These are phyloP conservation scores for Phaeosphaeria sp. DNA, from an alignment of 2,329 filamentous ascomycete genomes.

Conservation along the genomic window DNA sequence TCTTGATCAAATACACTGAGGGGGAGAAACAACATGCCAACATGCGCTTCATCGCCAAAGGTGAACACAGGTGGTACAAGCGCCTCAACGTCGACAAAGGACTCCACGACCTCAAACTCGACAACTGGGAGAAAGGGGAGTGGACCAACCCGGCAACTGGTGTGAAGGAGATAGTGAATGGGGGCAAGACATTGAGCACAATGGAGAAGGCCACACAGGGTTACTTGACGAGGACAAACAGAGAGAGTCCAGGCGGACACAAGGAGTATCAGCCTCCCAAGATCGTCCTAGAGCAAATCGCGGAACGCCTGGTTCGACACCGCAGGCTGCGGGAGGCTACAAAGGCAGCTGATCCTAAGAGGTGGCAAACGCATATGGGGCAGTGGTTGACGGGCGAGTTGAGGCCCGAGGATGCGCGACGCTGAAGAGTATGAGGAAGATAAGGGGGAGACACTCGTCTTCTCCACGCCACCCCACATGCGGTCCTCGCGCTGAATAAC, in stretches of 20 bases:
- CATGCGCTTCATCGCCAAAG: slow-evolving; percentile 55
- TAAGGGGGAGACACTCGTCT: too few relatives aligned
- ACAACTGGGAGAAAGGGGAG: slow-evolving; percentile 54
- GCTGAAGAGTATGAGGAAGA: too few relatives aligned
- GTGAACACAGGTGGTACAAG: slow-evolving; percentile 60
- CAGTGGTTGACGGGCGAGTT: slow-evolving; percentile 46
- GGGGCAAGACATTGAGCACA: slow-evolving; percentile 51
- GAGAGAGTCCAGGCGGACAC: slow-evolving; percentile 43
- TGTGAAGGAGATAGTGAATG: slow-evolving; percentile 43
- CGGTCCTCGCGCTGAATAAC: too few relatives aligned
- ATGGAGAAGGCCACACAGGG: slow-evolving; percentile 54
- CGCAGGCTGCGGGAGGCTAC: slow-evolving; percentile 52
- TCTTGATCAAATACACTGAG: slow-evolving; percentile 61
- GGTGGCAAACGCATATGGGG: slow-evolving; percentile 51
- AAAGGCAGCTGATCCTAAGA: slow-evolving; percentile 36
- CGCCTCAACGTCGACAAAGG: slow-evolving; percentile 56
- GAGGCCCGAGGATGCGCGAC: slow-evolving; percentile 34
- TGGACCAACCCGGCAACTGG: slow-evolving; percentile 47
- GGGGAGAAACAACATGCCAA: slow-evolving; percentile 57
- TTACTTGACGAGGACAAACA: slow-evolving; percentile 48
- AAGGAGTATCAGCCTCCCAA: slow-evolving; percentile 55
- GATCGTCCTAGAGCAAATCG: slow-evolving; percentile 54
- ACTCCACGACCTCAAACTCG: slow-evolving; percentile 54
- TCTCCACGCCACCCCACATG: too few relatives aligned
- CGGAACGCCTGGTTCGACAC: slow-evolving; percentile 57